Evolutionary conservation across 1,284 basidiomycete genomes (phyloP), one percentile per base, ranked within the genome.

Genomic region (Ustilago sp.): DNA sequence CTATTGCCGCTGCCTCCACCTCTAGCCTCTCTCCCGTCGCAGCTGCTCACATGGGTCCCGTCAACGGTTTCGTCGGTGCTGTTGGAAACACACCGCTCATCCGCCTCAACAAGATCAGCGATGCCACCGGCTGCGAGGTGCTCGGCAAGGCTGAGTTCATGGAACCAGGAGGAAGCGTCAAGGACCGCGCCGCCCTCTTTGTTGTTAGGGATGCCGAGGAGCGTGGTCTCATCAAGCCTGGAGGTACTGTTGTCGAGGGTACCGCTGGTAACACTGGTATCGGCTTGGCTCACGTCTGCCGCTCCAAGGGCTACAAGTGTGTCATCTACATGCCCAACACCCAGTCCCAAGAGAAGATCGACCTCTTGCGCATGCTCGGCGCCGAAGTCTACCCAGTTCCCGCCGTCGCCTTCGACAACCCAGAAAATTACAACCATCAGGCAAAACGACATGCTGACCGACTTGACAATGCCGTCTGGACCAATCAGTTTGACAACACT

Each of bases 251-350:
- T 66, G 95, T 99, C 12, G 96, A 99, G 87, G 96, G 96, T 2
- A 99, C 96, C 0, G 96, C 96, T 36, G 96, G 96, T n/a, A 99
- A 99, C 88, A 99, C 96, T 7, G 96, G 95, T 59, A 98, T 98
- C 74, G 95, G 95, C 53, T 90, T 98, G 39, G 95, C 95, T 5
- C 95, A 87, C 61, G 94, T 98, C 61, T 98, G 96, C 88, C 89
- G 96, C 81, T 91, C 93, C 32, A 91, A 90, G 79, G 95, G 97
- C 3, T 99, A 99, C 89, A 93, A 92, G 86, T 98, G 96, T 85
- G 95, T 99, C n/a, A 99, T 99, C 85, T 99, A 94, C 90, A 98
- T 99, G 96, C 96, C 96, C 56, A 90, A 98, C 87, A 94, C 92
- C 2, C 95, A 97, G 90, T 82, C 81, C 85, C 94, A 96, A 88